phyloP scores from a whole-genome alignment of 2,329 filamentous ascomycete species.

The Cladosporium cucumerinum region DNA sequence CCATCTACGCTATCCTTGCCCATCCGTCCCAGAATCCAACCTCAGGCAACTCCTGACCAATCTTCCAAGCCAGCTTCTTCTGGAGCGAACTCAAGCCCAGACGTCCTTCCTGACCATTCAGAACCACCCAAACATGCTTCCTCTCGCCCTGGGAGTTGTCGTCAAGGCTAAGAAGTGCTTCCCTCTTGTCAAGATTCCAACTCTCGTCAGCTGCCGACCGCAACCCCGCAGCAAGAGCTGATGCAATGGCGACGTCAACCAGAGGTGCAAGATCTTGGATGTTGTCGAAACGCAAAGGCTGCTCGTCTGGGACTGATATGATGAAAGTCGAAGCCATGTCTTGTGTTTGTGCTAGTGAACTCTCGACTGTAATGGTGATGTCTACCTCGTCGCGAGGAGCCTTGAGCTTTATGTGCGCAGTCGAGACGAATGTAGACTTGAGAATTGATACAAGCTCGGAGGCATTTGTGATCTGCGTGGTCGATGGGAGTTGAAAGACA shows the following conservation, averaged over 20 bases:
- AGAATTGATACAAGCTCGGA: conserved; percentile 21
- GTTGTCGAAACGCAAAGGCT: conserved; percentile 12
- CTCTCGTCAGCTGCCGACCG: conserved; percentile 13
- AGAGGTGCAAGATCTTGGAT: conserved; percentile 16
- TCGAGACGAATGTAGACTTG: conserved; percentile 5
- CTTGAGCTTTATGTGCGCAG: not conserved
- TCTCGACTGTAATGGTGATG: conserved; percentile 25
- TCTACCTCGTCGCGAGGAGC: not conserved
- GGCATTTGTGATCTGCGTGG: conserved; percentile 12
- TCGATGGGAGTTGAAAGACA: conserved; percentile 13
- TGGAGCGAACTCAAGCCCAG: conserved; percentile 16
- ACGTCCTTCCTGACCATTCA: conserved; percentile 12
- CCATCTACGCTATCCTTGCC: not conserved
- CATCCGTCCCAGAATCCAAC: conserved; percentile 19
- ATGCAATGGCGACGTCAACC: conserved; percentile 19
- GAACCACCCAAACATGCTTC: conserved; percentile 17
- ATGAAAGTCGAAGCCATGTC: conserved; percentile 28
- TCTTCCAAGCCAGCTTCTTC: conserved; percentile 18
- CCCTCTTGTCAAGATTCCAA: conserved; percentile 26
- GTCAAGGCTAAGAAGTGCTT: conserved; percentile 21
- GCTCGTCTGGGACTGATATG: not conserved
- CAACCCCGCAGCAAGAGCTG: conserved; percentile 17
- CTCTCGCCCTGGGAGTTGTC: conserved; percentile 12
- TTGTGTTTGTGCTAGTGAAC: conserved; percentile 23
- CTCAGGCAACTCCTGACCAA: not conserved